Evolutionary conservation across 2,329 filamentous ascomycete species (phyloP).

Genomic region (Septoria linicola): DNA sequence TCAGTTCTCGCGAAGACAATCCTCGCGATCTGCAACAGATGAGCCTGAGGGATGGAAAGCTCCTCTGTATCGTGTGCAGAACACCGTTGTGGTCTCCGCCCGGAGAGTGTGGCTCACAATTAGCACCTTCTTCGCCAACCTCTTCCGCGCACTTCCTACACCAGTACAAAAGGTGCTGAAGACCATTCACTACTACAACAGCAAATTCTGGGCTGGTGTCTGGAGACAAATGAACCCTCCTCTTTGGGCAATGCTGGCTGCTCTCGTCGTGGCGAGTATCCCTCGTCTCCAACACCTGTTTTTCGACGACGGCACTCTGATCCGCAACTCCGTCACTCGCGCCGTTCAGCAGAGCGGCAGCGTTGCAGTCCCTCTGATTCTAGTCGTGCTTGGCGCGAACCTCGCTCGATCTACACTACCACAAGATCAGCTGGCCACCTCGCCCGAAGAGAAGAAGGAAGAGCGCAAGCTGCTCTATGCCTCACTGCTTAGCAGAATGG

Average conservation of each 20-base stretch:
- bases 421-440: constrained; percentile 59
- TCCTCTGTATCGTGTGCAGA: constrained; percentile 26
- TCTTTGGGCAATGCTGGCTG: constrained; percentile 91
- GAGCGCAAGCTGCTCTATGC: constrained; percentile 80
- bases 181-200: constrained; percentile 42
- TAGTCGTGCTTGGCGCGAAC: constrained; percentile 93
- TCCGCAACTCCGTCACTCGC: constrained; percentile 88
- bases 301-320: constrained; percentile 83
- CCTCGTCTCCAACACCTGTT: constrained; percentile 79
- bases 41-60: constrained; percentile 28
- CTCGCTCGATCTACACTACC: constrained; percentile 87
- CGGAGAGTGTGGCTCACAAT: constrained; percentile 33
- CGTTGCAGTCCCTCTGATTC: constrained; percentile 90
- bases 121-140: constrained; percentile 36
- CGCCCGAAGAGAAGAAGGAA: constrained; percentile 67
- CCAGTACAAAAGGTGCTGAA: constrained; percentile 53
- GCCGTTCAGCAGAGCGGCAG: constrained; percentile 81
- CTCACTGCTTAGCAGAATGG: constrained; percentile 83
- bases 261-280: constrained; percentile 87
- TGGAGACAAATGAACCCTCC: constrained; percentile 99
- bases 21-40: constrained; percentile 13
- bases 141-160: constrained; percentile 54
- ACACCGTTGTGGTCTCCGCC: constrained; percentile 24
- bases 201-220: constrained; percentile 63
- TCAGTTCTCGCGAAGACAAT: constrained; percentile 34